These are phyloP conservation scores for Dryadomyces quercus-mongolicae DNA, from an alignment of 2,329 filamentous ascomycete genomes.

Conservation along the genomic window DNA sequence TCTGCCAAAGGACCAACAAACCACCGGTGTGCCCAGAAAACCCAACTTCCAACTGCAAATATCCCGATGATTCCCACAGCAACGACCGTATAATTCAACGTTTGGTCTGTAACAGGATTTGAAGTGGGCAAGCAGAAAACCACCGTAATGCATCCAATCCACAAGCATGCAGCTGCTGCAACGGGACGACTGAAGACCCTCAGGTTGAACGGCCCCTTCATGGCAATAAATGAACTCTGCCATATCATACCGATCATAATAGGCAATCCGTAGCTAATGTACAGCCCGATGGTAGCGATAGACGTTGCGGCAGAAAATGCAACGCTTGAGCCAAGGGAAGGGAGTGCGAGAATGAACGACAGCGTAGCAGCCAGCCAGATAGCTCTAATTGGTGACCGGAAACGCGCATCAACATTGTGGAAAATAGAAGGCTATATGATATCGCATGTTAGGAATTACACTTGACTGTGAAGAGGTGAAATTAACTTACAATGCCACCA, in stretches of 20 bases:
- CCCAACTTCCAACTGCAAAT: slow-evolving; percentile 34
- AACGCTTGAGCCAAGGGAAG: slow-evolving; percentile 39
- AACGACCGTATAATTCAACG: slow-evolving; percentile 46
- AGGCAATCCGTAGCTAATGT: slow-evolving; percentile 45
- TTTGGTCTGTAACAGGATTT: slow-evolving; percentile 43
- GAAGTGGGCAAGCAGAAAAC: slow-evolving; percentile 44
- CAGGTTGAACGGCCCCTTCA: slow-evolving; percentile 45
- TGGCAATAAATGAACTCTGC: slow-evolving; percentile 30
- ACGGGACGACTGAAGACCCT: slow-evolving; percentile 30
- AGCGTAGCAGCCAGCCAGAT: slow-evolving; percentile 43
- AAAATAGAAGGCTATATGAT: slow-evolving; percentile 33
- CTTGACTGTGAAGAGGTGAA: not conserved
- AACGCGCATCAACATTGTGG: slow-evolving; percentile 36
- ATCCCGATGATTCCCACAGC: slow-evolving; percentile 44
- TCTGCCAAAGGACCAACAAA: slow-evolving; percentile 44
- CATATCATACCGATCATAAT: slow-evolving; percentile 42
- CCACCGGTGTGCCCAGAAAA: slow-evolving; percentile 40
- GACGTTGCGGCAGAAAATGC: slow-evolving; percentile 46
- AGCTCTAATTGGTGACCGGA: slow-evolving; percentile 36
- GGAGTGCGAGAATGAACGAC: slow-evolving; percentile 41
- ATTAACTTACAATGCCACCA: slow-evolving; percentile 31
- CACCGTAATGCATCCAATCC: slow-evolving; percentile 43
- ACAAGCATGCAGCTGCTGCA: slow-evolving; percentile 32
- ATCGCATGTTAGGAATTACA: not conserved
- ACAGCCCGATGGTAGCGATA: slow-evolving; percentile 46